phyloP scores from a whole-genome alignment of 805 yeast species.

The Saitoella complicata region DNA sequence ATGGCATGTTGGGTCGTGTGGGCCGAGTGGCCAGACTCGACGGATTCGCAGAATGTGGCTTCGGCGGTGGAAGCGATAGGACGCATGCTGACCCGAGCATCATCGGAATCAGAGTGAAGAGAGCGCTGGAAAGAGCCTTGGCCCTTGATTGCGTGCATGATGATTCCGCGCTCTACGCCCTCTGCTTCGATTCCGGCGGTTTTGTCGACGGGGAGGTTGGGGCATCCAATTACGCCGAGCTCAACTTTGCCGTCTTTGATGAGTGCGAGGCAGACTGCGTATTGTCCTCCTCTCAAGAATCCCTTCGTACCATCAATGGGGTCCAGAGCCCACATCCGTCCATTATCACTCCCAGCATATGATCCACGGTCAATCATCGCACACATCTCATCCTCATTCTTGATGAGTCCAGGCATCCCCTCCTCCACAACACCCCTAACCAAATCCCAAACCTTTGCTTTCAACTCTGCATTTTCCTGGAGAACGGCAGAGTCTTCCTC shows the following conservation, averaged over 20 bases:
- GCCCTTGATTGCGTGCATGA: constrained; percentile 53
- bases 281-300: constrained; percentile 87
- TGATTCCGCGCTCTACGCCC: constrained; percentile 40
- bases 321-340: constrained; percentile 87
- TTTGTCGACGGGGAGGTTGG: constrained; percentile 54
- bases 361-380: constrained; percentile 64
- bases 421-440: constrained; percentile 35
- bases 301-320: constrained; percentile 99
- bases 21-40: constrained; percentile 87
- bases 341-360: constrained; percentile 51
- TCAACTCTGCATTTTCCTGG: constrained; percentile 33
- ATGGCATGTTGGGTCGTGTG: constrained; percentile 71
- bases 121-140: constrained; percentile 38
- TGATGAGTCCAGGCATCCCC: constrained; percentile 6
- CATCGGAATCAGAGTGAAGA: constrained; percentile 12
- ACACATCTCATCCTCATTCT: constrained; percentile 33
- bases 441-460: constrained; percentile 40
- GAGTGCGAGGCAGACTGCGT: constrained; percentile 86
- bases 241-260: constrained; percentile 73
- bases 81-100: constrained; percentile 36
- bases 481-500: constrained; percentile 77
- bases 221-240: constrained; percentile 92
- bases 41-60: constrained; percentile 75
- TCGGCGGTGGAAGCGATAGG: constrained; percentile 27
- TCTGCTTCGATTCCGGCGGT: constrained; percentile 6